Evolutionary conservation across 2,329 filamentous ascomycete genomes (phyloP).

Genomic region (Exophiala oligosperma): DNA sequence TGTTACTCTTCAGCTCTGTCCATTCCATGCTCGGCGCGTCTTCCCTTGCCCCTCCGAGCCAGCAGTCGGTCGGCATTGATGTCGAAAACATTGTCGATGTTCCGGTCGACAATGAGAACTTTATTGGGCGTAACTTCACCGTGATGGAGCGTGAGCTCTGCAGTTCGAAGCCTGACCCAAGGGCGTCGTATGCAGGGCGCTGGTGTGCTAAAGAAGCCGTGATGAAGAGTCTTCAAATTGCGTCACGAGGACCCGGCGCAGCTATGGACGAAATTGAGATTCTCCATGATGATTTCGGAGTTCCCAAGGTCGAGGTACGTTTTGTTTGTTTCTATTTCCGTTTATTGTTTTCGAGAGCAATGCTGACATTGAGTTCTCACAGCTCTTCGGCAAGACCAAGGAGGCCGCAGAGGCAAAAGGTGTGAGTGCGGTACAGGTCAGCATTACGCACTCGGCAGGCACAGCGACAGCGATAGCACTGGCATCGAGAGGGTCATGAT

Average conservation of each 20-base stretch:
- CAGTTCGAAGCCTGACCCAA: background rate
- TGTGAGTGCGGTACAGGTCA: background rate
- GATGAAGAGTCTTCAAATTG: slow-evolving; percentile 12
- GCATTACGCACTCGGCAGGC: slow-evolving; percentile 1
- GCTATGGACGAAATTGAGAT: slow-evolving; percentile 20
- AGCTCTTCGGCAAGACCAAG: background rate
- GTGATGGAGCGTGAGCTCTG: background rate
- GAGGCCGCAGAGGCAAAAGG: background rate
- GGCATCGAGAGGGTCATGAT: background rate
- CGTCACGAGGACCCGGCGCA: slow-evolving; percentile 8
- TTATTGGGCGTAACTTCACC: slow-evolving; percentile 19
- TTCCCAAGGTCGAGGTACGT: slow-evolving; percentile 10
- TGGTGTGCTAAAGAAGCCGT: slow-evolving; percentile 22
- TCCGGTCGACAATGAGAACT: slow-evolving; percentile 6
- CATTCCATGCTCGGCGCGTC: background rate
- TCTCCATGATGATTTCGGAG: background rate
- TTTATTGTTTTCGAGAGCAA: no score
- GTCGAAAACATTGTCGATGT: slow-evolving; percentile 1
- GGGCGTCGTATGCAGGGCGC: slow-evolving; percentile 11
- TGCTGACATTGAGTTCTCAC: background rate
- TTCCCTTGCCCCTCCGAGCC: background rate
- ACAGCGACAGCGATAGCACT: slow-evolving; percentile 2
- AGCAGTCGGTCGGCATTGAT: slow-evolving; percentile 3
- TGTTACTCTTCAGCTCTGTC: slow-evolving; percentile 1
- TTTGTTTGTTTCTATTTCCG: background rate